A percentile compares a stretch with the other conserved stretches of the same genome.
These are phyloP conservation scores for Pseudonitzschia multiseries DNA, from an alignment of 108 stramenopile genomes.

Conservation along the genomic window DNA sequence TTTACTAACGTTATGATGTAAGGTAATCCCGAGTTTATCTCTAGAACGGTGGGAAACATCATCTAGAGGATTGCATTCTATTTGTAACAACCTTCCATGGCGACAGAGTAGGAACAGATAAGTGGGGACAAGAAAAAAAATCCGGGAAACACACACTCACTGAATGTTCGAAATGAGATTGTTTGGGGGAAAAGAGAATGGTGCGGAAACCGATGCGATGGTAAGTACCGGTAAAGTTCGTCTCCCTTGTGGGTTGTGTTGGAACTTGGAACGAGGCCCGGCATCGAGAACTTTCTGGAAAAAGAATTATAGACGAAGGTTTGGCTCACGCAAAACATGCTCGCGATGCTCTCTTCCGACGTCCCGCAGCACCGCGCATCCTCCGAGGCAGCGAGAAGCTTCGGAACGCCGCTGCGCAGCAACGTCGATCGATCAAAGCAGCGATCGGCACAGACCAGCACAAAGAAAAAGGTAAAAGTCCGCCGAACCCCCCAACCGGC, in stretches of 20 bases:
- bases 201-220: not conserved
- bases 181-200: conserved; percentile 19
- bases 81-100: not conserved
- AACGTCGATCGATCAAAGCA: conserved; percentile 3
- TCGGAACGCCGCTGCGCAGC: conserved; percentile 19
- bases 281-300: not conserved
- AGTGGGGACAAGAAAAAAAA: not conserved
- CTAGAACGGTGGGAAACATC: no score
- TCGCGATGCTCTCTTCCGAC: not conserved
- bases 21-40: no score
- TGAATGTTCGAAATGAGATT: conserved; percentile 5
- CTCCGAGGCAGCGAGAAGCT: conserved; percentile 7
- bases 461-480: conserved; percentile 10
- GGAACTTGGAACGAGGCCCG: not conserved
- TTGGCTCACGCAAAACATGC: not conserved
- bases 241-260: not conserved
- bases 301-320: not conserved
- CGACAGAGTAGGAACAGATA: not conserved
- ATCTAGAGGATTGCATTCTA: not conserved
- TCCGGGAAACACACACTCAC: not conserved
- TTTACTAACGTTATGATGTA: no score
- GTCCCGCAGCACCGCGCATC: not conserved
- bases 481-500: not conserved
- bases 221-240: not conserved
- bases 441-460: not conserved